Evolutionary conservation across 2,329 filamentous ascomycete genomes (phyloP).

Genomic region (Stachybotrys chlorohalonatus): DNA sequence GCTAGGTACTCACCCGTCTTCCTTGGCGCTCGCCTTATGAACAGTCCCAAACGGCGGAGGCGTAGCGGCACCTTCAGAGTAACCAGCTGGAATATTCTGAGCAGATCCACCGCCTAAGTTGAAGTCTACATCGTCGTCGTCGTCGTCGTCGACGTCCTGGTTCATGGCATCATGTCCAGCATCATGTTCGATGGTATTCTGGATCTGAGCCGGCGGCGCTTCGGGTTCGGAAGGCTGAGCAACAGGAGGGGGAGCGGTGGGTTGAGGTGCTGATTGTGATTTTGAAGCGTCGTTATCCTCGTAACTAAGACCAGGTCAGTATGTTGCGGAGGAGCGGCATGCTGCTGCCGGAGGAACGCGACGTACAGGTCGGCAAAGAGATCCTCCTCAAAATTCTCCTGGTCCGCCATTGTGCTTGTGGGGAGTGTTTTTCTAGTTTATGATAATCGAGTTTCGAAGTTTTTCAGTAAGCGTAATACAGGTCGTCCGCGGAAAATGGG

Average conservation of each 20-base stretch:
- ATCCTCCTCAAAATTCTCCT: slow-evolving; percentile 81
- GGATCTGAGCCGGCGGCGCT: slow-evolving; percentile 6
- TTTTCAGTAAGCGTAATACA: too few species aligned
- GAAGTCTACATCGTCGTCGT: slow-evolving; percentile 51
- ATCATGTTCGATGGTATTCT: slow-evolving; percentile 10
- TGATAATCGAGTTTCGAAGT: too few species aligned
- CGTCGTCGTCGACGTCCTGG: slow-evolving; percentile 36
- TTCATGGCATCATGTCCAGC: slow-evolving; percentile 29
- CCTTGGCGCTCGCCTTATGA: slow-evolving; percentile 55
- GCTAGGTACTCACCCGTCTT: slow-evolving; percentile 31
- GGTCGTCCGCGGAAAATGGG: too few species aligned
- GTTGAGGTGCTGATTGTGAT: slow-evolving; percentile 21
- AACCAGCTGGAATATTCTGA: slow-evolving; percentile 12
- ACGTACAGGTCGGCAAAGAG: slow-evolving; percentile 90
- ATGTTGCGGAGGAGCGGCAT: too few species aligned
- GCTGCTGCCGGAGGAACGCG: background rate
- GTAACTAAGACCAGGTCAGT: slow-evolving; percentile 40
- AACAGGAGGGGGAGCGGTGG: slow-evolving; percentile 16
- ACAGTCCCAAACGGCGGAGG: slow-evolving; percentile 25
- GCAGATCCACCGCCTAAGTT: slow-evolving; percentile 38
- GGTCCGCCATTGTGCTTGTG: slow-evolving; percentile 57
- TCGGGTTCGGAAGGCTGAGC: slow-evolving; percentile 17
- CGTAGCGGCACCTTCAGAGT: slow-evolving; percentile 20
- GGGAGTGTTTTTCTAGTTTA: background rate
- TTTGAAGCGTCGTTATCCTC: slow-evolving; percentile 51